Percentiles rank a stretch among this genome's conserved stretches.
phyloP scores from a whole-genome alignment of 1,284 basidiomycete genomes.

The Tilletia caries region DNA sequence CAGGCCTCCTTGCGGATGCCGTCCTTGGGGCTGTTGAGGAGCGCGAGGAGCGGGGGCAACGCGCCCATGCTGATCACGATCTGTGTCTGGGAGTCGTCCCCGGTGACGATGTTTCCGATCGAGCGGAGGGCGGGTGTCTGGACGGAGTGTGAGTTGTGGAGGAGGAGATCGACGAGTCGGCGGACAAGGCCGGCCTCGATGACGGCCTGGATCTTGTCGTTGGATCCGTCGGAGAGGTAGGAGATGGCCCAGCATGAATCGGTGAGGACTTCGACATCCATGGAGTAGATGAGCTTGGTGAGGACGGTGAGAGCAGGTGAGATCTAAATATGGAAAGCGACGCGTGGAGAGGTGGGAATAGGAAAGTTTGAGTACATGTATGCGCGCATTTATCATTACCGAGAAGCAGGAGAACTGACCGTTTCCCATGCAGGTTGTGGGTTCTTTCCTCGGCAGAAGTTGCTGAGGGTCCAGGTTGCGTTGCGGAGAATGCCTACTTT shows the following conservation, averaged over 20 bases:
- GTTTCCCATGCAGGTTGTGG: slow-evolving; percentile 50
- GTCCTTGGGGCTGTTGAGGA: slow-evolving; percentile 92
- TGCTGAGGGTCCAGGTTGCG: slow-evolving; percentile 54
- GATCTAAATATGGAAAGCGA: slow-evolving; percentile 62
- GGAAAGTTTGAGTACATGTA: not conserved
- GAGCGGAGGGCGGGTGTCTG: slow-evolving; percentile 96
- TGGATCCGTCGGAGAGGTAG: slow-evolving; percentile 97
- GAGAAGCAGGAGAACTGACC: not conserved
- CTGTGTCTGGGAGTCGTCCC: slow-evolving; percentile 97
- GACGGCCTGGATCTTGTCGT: slow-evolving; percentile 99
- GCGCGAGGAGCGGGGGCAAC: slow-evolving; percentile 82
- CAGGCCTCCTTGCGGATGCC: slow-evolving; percentile 92
- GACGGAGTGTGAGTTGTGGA: slow-evolving; percentile 94
- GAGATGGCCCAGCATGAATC: slow-evolving; percentile 99
- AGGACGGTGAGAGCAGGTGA: slow-evolving; percentile 91
- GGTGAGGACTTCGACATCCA: slow-evolving; percentile 98
- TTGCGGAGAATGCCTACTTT: slow-evolving; percentile 53
- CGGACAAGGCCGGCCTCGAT: slow-evolving; percentile 98
- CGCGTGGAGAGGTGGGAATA: not conserved
- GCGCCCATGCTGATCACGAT: slow-evolving; percentile 96
- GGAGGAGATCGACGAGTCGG: slow-evolving; percentile 91
- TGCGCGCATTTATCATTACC: not conserved
- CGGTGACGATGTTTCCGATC: slow-evolving; percentile 97
- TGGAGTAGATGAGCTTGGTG: slow-evolving; percentile 96
- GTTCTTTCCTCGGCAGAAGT: slow-evolving; percentile 54